Evolutionary conservation across 2,329 filamentous ascomycete genomes (phyloP).

Genomic region (Diplodia mutila): DNA sequence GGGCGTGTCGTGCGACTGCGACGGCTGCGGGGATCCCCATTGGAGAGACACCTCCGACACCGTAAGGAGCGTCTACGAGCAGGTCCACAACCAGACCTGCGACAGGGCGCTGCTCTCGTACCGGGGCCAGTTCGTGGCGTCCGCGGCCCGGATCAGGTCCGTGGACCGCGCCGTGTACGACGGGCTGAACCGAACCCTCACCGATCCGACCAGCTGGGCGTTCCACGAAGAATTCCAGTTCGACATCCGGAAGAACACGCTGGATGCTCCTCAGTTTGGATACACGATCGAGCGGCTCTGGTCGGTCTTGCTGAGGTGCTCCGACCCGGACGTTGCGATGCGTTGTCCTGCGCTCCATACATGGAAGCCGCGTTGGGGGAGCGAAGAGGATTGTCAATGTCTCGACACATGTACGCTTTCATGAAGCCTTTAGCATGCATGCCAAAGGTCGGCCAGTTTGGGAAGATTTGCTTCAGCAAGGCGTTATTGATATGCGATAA

Average conservation of each 20-base stretch:
- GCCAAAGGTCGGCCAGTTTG: no score
- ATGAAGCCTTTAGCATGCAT: no score
- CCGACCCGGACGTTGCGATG: conserved; percentile 34
- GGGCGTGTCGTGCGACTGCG: conserved; percentile 44
- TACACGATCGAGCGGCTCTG: conserved; percentile 38
- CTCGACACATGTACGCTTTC: no score
- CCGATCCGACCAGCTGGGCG: conserved; percentile 34
- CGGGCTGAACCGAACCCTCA: conserved; percentile 33
- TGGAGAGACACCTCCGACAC: no score
- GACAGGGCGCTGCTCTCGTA: conserved; percentile 40
- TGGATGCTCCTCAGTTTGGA: conserved; percentile 35
- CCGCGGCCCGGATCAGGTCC: conserved; percentile 47
- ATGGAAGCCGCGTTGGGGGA: conserved; percentile 32
- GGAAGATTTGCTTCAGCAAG: no score
- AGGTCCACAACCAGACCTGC: neutral
- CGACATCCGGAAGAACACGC: conserved; percentile 32
- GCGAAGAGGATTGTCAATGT: conserved; percentile 36
- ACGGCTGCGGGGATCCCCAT: conserved; percentile 44
- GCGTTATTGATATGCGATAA: no score
- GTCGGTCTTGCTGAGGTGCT: conserved; percentile 37
- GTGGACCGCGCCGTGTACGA: conserved; percentile 42
- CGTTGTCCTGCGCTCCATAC: conserved; percentile 35
- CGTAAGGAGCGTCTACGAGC: conserved; percentile 29
- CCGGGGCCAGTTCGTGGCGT: conserved; percentile 54
- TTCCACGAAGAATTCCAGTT: conserved; percentile 30